These are phyloP conservation scores for Lathyrus sativus DNA, from an alignment of 306 rosid species.

Conservation along the genomic window DNA sequence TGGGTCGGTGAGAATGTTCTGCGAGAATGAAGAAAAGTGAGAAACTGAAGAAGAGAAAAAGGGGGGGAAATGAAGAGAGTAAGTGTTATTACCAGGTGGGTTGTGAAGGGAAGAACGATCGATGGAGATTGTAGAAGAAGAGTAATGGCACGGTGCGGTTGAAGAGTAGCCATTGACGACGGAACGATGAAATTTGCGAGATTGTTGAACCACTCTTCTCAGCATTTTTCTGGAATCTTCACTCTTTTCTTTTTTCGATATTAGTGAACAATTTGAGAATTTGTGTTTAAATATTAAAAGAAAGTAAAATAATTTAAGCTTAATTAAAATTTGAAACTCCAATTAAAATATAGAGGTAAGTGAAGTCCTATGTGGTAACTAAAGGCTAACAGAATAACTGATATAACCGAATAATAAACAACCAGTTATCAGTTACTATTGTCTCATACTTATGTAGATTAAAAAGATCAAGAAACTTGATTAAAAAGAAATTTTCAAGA, in stretches of 20 bases:
- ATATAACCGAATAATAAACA: background rate
- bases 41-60: background rate
- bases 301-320: too few species aligned
- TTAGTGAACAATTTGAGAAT: too few species aligned
- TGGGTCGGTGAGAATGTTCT: slow-evolving; percentile 49
- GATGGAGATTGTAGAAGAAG: slow-evolving; percentile 44
- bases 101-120: slow-evolving; percentile 53
- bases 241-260: too few species aligned
- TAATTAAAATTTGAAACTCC: too few species aligned
- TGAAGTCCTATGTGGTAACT: too few species aligned
- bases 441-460: background rate
- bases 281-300: too few species aligned
- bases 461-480: background rate
- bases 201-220: slow-evolving; percentile 32
- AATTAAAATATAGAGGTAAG: too few species aligned
- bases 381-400: background rate
- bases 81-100: slow-evolving; percentile 38
- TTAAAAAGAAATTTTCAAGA: background rate
- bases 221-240: slow-evolving; percentile 33
- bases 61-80: background rate
- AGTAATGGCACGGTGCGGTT: background rate
- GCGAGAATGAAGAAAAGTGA: slow-evolving; percentile 8
- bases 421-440: background rate
- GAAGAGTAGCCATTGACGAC: slow-evolving; percentile 26
- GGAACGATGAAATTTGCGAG: slow-evolving; percentile 36